Conservation (phyloP, 1,139 yeast species). For the Yamadazyma conglobata region DNA sequence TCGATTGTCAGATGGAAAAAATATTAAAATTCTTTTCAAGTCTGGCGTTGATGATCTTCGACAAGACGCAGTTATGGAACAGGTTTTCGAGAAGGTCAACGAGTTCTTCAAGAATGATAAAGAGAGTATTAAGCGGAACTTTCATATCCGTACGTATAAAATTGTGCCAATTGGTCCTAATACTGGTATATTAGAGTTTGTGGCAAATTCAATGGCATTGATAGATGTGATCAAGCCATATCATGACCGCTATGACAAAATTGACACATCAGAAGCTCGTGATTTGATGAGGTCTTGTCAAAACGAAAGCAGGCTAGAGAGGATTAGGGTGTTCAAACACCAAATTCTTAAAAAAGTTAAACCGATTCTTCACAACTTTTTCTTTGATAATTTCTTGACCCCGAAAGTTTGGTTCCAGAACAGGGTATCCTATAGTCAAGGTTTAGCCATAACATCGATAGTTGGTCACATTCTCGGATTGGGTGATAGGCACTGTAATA, state of each 20-base stretch:
- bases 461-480: conserved; percentile 85
- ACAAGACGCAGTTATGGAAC: conserved; percentile 97
- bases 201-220: conserved; percentile 68
- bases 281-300: conserved; percentile 60
- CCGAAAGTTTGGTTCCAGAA: conserved; percentile 74
- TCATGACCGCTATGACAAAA: conserved; percentile 42
- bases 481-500: conserved; percentile 94
- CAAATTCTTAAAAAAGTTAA: conserved; percentile 49
- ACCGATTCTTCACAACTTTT: conserved; percentile 72
- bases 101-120: conserved; percentile 56
- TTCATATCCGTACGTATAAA: conserved; percentile 77
- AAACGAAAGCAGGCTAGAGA: conserved; percentile 37
- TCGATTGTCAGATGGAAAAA: conserved; percentile 52
- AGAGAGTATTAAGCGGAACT: conserved; percentile 51
- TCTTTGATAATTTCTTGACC: conserved; percentile 61
- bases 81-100: conserved; percentile 87
- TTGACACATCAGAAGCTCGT: conserved; percentile 59
- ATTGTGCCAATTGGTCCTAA: conserved; percentile 88
- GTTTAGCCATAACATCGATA: conserved; percentile 81
- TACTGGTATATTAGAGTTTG: conserved; percentile 90
- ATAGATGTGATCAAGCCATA: conserved; percentile 63
- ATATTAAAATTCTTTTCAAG: conserved; percentile 63
- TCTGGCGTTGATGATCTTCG: conserved; percentile 89
- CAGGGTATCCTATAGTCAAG: conserved; percentile 65
- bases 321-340: conserved; percentile 46